Conservation (phyloP, 2,329 filamentous ascomycete species). For the Domatiomyces catenatus region DNA sequence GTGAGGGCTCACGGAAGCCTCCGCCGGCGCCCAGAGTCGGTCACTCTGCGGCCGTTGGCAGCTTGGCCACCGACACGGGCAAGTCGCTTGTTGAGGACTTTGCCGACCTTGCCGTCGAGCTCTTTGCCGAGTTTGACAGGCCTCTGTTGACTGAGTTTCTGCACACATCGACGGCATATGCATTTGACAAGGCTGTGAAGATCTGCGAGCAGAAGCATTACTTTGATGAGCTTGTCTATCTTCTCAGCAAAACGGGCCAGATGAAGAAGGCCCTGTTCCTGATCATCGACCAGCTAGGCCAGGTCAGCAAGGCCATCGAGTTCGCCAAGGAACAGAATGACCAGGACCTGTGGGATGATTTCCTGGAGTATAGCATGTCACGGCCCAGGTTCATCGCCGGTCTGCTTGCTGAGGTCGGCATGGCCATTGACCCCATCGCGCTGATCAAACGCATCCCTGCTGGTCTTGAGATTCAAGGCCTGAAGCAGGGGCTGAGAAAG, state of each 20-base stretch:
- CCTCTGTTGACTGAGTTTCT: slow-evolving; percentile 73
- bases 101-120: slow-evolving; percentile 67
- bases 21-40: slow-evolving; percentile 25
- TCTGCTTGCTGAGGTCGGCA: slow-evolving; percentile 83
- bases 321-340: slow-evolving; percentile 92
- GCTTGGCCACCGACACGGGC: slow-evolving; percentile 40
- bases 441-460: slow-evolving; percentile 83
- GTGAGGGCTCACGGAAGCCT: slow-evolving; percentile 34
- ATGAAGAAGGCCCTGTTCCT: slow-evolving; percentile 81
- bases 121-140: slow-evolving; percentile 76
- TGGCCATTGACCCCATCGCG: slow-evolving; percentile 79
- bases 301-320: slow-evolving; percentile 81
- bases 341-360: slow-evolving; percentile 82
- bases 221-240: slow-evolving; percentile 83
- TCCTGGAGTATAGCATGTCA: slow-evolving; percentile 93
- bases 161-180: slow-evolving; percentile 68
- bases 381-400: slow-evolving; percentile 89
- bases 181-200: slow-evolving; percentile 56
- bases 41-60: slow-evolving; percentile 21
- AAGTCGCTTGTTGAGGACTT: slow-evolving; percentile 66
- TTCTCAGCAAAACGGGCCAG: slow-evolving; percentile 88
- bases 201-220: slow-evolving; percentile 70
- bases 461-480: slow-evolving; percentile 78
- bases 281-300: slow-evolving; percentile 82
- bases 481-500: slow-evolving; percentile 72